These are phyloP conservation scores for Vickermania ingenoplastis DNA, from an alignment of 208 protist species.

Conservation along the genomic window DNA sequence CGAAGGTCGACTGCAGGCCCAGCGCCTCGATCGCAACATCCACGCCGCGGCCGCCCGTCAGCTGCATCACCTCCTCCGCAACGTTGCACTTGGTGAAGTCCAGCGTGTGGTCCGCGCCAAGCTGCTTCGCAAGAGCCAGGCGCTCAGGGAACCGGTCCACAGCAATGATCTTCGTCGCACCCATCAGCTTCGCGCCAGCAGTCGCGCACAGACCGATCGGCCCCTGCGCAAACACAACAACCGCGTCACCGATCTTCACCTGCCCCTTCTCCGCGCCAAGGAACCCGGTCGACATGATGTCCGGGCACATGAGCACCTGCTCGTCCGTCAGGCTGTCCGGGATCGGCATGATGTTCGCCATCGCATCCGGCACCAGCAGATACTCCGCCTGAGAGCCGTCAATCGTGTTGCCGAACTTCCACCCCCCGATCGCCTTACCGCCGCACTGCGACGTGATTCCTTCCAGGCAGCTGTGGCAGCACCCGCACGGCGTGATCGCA, in stretches of 20 bases:
- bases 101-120: slow-evolving; percentile 20
- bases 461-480: slow-evolving; percentile 19
- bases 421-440: slow-evolving; percentile 8
- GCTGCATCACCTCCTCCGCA: slow-evolving; percentile 19
- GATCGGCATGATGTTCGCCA: slow-evolving; percentile 13
- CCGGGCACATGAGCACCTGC: slow-evolving; percentile 24
- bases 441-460: slow-evolving; percentile 16
- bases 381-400: slow-evolving; percentile 30
- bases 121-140: slow-evolving; percentile 12
- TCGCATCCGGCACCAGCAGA: slow-evolving; percentile 14
- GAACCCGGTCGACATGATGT: slow-evolving; percentile 23
- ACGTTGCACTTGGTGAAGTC: slow-evolving; percentile 24
- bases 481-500: slow-evolving; percentile 20
- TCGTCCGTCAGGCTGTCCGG: slow-evolving; percentile 18
- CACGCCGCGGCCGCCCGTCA: slow-evolving; percentile 22
- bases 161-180: slow-evolving; percentile 18
- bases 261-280: slow-evolving; percentile 11
- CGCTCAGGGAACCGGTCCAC: slow-evolving; percentile 18
- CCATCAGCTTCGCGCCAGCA: slow-evolving; percentile 15
- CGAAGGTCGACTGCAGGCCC: slow-evolving; percentile 16
- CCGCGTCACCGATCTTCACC: slow-evolving; percentile 19
- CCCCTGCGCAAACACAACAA: slow-evolving; percentile 24
- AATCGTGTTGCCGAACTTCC: slow-evolving; percentile 16
- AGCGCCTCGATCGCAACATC: slow-evolving; percentile 26
- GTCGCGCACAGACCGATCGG: slow-evolving; percentile 24